Evolutionary conservation across 2,329 filamentous ascomycete genomes (phyloP), one percentile per base, ranked within the genome.

Genomic region (Cyanodermella asteris): DNA sequence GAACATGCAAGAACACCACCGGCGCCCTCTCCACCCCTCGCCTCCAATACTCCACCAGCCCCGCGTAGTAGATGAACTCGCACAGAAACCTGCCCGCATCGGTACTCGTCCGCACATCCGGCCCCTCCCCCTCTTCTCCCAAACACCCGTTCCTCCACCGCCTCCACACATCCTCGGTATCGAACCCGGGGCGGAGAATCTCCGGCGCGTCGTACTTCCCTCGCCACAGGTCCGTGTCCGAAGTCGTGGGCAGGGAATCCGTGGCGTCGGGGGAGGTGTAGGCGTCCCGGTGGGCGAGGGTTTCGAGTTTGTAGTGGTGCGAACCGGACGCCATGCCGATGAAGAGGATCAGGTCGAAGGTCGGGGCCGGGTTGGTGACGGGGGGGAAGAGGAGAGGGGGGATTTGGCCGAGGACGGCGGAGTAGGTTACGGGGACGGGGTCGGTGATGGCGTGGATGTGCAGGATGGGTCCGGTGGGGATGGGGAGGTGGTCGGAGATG

Each of bases 11-110:
- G 43, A 82, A 82, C 2, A 71, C 46, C 5, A 74, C 65, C 28
- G 34, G 37, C 10, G 36, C 31, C n/a, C n/a, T n/a, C n/a, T n/a
- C n/a, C n/a, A n/a, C n/a, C 10, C 45, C 46, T 23, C 51, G 44
- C 39, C 57, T 60, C 37, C 50, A 53, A 18, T 67, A 47, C 29
- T 67, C 50, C 12, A 71, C 56, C 36, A 80, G 44, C 31, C 67
- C 74, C 5, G 64, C 67, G 46, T 68, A 80, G 45, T 73, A 77
- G 35, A 74, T 78, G 40, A 76, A 82, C 41, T 82, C 75, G 46
- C 75, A 82, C 10, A 81, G 53, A 43, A 72, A 82, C 12, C 60
- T 61, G 3, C 75, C 75, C 0, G 75, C 66, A 35, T 82, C 70
- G 21, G 68, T 59, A 0, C 72, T 78, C 19, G 74, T 51, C 16